Evolutionary conservation across 306 rosid genomes (phyloP), one percentile per base, ranked within the genome.

Genomic region (Cajanus cajan): DNA sequence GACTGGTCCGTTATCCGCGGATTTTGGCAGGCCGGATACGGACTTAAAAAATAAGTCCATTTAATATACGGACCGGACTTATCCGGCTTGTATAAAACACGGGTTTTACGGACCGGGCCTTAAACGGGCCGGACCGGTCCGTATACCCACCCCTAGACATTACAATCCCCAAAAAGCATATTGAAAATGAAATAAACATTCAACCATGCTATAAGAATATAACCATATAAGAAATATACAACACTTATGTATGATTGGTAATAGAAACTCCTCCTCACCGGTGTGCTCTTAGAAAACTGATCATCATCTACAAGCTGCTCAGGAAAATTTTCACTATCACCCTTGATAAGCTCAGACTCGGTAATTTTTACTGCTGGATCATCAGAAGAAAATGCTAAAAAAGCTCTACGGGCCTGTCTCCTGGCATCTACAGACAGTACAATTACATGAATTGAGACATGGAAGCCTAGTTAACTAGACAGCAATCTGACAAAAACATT

Each of bases 361-460:
- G 88, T 66, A 61, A 59, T 63, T 48, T 85, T 74, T 18, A 78
- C 71, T 73, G 86, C 86, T 4, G 68, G 80, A 76, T 86, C 94
- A 80, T 83, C 94, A 7, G 89, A 81, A 73, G 97, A 87, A 85
- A 95, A 86, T 81, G 97, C 97, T 80, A 95, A 67, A 76, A 95
- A 90, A 76, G 99, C 99, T 89, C 88, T 91, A 19, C 98, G 90
- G 8, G 93, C 99, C 83, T 91, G 96, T 84, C 99, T 86, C 61
- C 90, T 88, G 50, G 98, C 93, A 86, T 93, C 99, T 93, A 86
- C 50, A 83, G 71, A 74, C 61, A 83, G 59, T 61, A 62, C 68
- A 72, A 65, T 54, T 41, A 77, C 52, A 69, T 47, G 55, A 64
- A 62, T 25, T 15, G 31, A 22, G 73, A 54, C 68, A 73, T 36